A percentile compares a stretch with the other conserved stretches of the same genome.
Conservation (phyloP, 768 basidiomycete species). For the Termitomyces sp. region DNA sequence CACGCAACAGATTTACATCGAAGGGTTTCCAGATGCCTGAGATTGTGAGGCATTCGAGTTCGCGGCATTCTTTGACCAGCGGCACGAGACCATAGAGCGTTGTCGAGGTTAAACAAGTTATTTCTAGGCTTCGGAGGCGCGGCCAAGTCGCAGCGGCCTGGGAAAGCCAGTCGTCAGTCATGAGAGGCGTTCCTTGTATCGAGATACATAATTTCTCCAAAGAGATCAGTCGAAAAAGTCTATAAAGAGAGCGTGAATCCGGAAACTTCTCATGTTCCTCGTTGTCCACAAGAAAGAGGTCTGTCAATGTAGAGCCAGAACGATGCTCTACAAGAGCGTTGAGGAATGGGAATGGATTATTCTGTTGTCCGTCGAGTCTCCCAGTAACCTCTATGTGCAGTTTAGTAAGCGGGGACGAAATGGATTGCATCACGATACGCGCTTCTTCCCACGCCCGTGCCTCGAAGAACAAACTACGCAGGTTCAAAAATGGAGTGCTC, state of each 20-base stretch:
- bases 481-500: too few species aligned
- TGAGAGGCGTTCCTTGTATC: background rate
- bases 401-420: too few species aligned
- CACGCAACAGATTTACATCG: background rate
- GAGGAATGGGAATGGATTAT: too few species aligned
- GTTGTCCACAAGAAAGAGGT: background rate
- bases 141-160: background rate
- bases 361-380: too few species aligned
- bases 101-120: background rate
- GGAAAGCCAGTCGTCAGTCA: background rate
- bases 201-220: background rate
- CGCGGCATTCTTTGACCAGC: background rate
- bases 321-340: too few species aligned
- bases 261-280: too few species aligned
- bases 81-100: background rate
- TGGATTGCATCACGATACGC: too few species aligned
- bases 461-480: too few species aligned
- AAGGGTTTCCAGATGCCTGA: background rate
- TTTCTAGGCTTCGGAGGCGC: background rate
- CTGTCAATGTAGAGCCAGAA: background rate
- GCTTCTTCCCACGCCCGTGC: too few species aligned
- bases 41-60: background rate
- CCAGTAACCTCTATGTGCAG: too few species aligned
- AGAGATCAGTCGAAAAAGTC: background rate
- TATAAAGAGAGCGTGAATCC: background rate